phyloP scores from a whole-genome alignment of 306 rosid genomes.

The Hylodesmum podocarpum region DNA sequence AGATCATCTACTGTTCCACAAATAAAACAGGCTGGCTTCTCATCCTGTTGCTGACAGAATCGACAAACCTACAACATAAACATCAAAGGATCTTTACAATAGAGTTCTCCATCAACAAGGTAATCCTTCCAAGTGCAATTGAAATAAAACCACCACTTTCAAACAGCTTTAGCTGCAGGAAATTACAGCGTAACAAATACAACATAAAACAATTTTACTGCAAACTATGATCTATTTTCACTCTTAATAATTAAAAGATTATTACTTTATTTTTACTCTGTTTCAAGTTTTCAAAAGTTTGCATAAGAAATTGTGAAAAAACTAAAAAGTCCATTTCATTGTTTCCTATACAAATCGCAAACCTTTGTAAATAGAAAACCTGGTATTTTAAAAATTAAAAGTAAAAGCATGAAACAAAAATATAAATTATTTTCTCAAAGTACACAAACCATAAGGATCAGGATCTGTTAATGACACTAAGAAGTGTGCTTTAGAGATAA shows the following conservation, averaged over 20 bases:
- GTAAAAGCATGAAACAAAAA: not conserved
- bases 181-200: not conserved
- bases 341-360: not conserved
- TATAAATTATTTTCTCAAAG: not conserved
- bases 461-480: not conserved
- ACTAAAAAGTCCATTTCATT: not conserved
- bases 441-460: not conserved
- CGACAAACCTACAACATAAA: constrained; percentile 72
- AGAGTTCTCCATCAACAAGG: constrained; percentile 27
- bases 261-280: not conserved
- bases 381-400: not conserved
- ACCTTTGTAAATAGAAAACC: not conserved
- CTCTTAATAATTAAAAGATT: not conserved
- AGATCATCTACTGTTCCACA: constrained; percentile 82
- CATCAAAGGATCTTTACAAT: constrained; percentile 27
- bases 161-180: not conserved
- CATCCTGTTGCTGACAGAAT: constrained; percentile 85
- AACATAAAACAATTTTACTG: not conserved
- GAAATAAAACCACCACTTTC: not conserved
- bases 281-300: not conserved
- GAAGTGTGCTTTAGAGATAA: not conserved
- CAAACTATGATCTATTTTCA: not conserved
- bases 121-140: constrained; percentile 14
- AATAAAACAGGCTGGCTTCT: constrained; percentile 69
- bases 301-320: not conserved